phyloP scores from a whole-genome alignment of 345 rosid species.

The Punica granatum region DNA sequence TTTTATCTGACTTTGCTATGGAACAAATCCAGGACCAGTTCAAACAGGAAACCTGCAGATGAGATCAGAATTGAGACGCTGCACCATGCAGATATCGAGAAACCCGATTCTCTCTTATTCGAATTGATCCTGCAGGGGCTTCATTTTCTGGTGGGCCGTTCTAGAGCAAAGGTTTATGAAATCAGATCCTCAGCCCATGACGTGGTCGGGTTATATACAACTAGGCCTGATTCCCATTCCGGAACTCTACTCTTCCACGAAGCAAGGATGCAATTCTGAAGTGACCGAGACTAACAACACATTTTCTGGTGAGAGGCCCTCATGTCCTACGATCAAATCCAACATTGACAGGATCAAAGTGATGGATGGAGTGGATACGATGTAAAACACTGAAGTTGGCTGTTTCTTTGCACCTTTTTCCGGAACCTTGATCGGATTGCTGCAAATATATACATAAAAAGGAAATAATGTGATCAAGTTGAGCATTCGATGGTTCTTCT shows the following conservation, averaged over 20 bases:
- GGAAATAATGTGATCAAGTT: too few relatives aligned
- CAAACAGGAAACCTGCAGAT: conserved; percentile 56
- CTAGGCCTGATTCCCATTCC: conserved; percentile 17
- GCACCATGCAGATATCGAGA: conserved; percentile 89
- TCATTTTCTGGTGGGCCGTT: conserved; percentile 73
- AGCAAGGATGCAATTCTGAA: conserved; percentile 64
- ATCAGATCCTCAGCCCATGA: conserved; percentile 71
- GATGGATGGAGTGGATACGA: conserved; percentile 71
- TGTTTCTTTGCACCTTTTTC: neutral
- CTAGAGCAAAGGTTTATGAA: conserved; percentile 58
- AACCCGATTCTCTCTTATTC: conserved; percentile 63
- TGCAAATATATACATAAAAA: neutral
- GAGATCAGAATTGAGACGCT: conserved; percentile 82
- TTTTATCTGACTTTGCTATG: neutral
- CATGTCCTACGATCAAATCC: conserved; percentile 60
- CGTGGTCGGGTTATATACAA: conserved; percentile 37
- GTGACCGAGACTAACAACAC: conserved; percentile 29
- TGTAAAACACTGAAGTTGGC: neutral
- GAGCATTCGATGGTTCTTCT: too few relatives aligned
- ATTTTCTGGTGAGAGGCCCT: conserved; percentile 38
- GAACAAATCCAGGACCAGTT: conserved; percentile 39
- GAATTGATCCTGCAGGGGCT: conserved; percentile 86
- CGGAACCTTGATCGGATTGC: neutral
- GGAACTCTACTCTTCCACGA: too few relatives aligned
- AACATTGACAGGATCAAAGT: conserved; percentile 74